Conservation (phyloP, 2,329 filamentous ascomycete genomes). For the Byssochlamys sp. region DNA sequence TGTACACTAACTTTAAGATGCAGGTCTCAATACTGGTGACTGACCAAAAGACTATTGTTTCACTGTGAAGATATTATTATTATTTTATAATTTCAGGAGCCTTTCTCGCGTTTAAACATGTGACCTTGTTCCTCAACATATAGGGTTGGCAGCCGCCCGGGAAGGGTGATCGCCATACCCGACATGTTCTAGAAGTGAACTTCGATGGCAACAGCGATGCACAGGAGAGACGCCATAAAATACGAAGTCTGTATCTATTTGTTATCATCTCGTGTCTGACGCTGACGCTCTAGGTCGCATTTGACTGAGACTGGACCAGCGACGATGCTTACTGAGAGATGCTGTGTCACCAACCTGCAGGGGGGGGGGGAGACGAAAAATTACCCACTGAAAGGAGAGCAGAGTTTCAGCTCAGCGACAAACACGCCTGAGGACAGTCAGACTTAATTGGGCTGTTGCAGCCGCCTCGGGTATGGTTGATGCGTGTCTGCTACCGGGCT, state of each 20-base stretch:
- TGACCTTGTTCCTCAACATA: no score
- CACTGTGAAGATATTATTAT: background rate
- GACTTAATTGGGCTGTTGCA: background rate
- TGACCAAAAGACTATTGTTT: background rate
- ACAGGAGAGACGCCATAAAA: background rate
- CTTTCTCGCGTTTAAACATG: background rate
- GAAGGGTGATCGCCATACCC: background rate
- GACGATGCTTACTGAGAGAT: background rate
- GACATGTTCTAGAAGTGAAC: background rate
- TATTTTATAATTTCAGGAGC: background rate
- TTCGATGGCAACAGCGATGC: background rate
- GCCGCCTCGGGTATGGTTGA: background rate
- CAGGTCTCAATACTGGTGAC: background rate
- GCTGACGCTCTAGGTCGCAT: background rate
- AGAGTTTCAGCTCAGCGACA: background rate
- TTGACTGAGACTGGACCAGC: background rate
- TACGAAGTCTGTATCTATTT: background rate
- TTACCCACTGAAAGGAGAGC: background rate
- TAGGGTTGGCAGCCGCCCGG: background rate
- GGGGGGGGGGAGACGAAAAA: background rate
- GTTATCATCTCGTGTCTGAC: background rate
- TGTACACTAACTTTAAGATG: background rate
- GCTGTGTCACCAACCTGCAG: background rate
- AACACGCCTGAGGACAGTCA: background rate
- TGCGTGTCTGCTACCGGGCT: background rate